Conservation (phyloP, 2,329 filamentous ascomycete genomes). For the Chrysoporthe cubensis region DNA sequence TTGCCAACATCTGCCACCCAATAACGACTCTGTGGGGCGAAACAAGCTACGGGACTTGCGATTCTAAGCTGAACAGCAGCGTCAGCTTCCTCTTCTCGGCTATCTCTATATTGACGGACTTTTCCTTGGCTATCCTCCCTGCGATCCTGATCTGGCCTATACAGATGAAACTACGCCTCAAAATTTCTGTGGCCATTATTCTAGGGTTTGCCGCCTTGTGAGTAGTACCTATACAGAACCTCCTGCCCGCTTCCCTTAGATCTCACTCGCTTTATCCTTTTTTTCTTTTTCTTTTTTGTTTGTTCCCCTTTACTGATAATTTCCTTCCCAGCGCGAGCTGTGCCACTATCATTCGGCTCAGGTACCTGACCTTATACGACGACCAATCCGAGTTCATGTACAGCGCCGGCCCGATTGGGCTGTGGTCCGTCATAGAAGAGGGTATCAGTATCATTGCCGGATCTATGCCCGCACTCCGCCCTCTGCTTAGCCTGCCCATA, state of each 20-base stretch:
- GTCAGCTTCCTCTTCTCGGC: conserved; percentile 41
- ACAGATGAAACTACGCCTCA: conserved; percentile 47
- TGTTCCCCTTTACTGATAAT: too few relatives aligned
- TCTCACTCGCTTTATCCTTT: too few relatives aligned
- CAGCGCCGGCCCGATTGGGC: conserved; percentile 45
- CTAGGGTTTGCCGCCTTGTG: conserved; percentile 49
- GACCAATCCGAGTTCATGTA: conserved; percentile 45
- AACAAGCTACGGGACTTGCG: conserved; percentile 34
- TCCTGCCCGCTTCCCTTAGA: background rate
- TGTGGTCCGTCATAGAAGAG: conserved; percentile 53
- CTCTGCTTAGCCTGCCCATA: conserved; percentile 42
- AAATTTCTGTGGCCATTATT: conserved; percentile 48
- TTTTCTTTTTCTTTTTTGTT: too few relatives aligned
- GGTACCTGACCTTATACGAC: conserved; percentile 46
- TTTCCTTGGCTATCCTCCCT: conserved; percentile 43
- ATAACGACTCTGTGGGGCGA: conserved; percentile 39
- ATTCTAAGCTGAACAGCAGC: conserved; percentile 36
- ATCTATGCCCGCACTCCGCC: conserved; percentile 50
- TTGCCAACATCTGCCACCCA: conserved; percentile 39
- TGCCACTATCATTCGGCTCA: conserved; percentile 46
- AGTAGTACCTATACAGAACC: conserved; percentile 24
- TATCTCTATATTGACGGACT: conserved; percentile 43
- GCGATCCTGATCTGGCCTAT: conserved; percentile 45
- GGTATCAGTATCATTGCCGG: conserved; percentile 54
- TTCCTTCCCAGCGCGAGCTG: conserved; percentile 38